Evolutionary conservation across 2,329 filamentous ascomycete genomes (phyloP), one percentile per base, ranked within the genome.

Genomic region (Biscogniauxia mediterranea): DNA sequence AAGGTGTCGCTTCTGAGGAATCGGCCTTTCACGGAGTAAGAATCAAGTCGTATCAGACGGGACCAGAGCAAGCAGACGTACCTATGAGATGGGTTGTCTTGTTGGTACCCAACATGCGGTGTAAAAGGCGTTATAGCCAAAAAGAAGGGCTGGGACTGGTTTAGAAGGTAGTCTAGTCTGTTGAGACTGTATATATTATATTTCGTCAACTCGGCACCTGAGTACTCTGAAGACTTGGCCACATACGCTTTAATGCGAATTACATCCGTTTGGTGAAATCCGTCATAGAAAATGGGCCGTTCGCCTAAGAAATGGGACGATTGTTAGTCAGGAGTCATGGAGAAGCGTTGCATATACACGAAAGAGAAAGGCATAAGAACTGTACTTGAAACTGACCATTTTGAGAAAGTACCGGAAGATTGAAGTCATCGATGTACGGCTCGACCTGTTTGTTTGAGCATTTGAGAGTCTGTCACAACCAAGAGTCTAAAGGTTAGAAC

Each of bases 371-470:
- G 23, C 23, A 23, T 23, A 32, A 32, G 7, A 2, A 13, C 7
- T 32, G 28, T 32, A 13, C 7, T 23, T 2, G 28, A 32, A 32
- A 32, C 28, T 32, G 28, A 38, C 61, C 64, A 51, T 73, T 72
- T 38, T 61, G 56, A 1, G 69, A 72, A 32, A 70, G 64, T 21
- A 73, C 70, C 2, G 66, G 64, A 5, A 57, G 60, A 49, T 73
- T 72, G 58, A 69, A 69, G n/a, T 64, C 60, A 28, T 70, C 62
- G 5, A 64, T 73, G 55, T 72, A 73, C 3, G 71, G 72, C 21
- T 72, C 70, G 15, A 71, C 56, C 67, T 69, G 46, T 21, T 21
- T 20, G 1, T 9, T 13, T 28, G 19, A 55, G 32, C 52, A 51
- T 56, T 21, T 54, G 51, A n/a, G 19, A 32, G 28, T 9, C 28